A percentile compares a stretch with the other conserved stretches of the same genome.
Conservation (phyloP, 371 early-diverging fungal species). For the Mucor mucedo region DNA sequence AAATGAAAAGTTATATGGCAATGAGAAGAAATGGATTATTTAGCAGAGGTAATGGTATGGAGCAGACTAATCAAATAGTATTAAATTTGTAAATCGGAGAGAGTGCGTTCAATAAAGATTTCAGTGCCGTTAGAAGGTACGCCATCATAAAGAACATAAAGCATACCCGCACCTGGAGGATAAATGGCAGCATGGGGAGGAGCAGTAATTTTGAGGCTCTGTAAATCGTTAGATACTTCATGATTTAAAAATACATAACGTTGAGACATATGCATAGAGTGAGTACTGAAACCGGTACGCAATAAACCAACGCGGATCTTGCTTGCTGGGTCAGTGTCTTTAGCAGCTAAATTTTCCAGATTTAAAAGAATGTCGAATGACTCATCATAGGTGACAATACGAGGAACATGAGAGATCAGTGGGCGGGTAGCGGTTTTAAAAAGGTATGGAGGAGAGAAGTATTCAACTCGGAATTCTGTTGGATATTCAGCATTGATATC, state of each 20-base stretch:
- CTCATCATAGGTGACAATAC: constrained; percentile 49
- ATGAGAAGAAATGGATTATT: too few species aligned
- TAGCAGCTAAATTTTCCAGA: constrained; percentile 30
- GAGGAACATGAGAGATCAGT: constrained; percentile 53
- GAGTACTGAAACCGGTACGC: constrained; percentile 66
- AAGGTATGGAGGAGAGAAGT: constrained; percentile 69
- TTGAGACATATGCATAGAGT: constrained; percentile 71
- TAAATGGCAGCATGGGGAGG: constrained; percentile 63
- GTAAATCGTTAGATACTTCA: constrained; percentile 30
- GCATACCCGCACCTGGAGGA: constrained; percentile 65
- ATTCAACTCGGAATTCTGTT: constrained; percentile 72
- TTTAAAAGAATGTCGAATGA: constrained; percentile 45
- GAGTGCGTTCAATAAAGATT: constrained; percentile 38
- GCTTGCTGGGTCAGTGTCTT: constrained; percentile 17
- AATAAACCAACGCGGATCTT: constrained; percentile 53
- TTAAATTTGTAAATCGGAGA: constrained; percentile 31
- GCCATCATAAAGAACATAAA: constrained; percentile 63
- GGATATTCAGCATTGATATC: constrained; percentile 54
- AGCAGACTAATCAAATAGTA: neutral
- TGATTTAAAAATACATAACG: constrained; percentile 54
- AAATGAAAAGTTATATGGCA: too few species aligned
- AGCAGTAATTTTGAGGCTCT: constrained; percentile 48
- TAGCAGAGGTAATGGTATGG: neutral
- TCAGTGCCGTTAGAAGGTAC: constrained; percentile 56
- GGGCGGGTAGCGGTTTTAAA: constrained; percentile 56